Evolutionary conservation across 495 filamentous ascomycete species (phyloP).

Genomic region (Pyrenula massariospora): DNA sequence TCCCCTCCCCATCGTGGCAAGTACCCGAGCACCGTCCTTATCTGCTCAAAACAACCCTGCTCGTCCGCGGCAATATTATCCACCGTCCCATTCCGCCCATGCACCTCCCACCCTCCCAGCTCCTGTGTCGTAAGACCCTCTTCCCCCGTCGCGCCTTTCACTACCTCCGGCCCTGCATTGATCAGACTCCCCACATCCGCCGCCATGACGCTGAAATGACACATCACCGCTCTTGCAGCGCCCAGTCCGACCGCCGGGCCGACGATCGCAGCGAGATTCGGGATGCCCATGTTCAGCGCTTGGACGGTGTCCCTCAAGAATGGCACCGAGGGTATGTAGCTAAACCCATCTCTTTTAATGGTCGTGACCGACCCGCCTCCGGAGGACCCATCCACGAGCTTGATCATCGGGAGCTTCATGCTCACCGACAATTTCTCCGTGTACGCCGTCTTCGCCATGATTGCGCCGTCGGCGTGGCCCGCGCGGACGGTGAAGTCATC

Average conservation of each 20-base stretch:
- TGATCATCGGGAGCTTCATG: conserved; percentile 44
- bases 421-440: conserved; percentile 41
- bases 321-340: conserved; percentile 43
- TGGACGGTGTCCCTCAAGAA: conserved; percentile 35
- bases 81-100: conserved; percentile 55
- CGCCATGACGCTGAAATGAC: conserved; percentile 57
- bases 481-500: conserved; percentile 54
- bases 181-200: conserved; percentile 48
- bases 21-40: conserved; percentile 42
- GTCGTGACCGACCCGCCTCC: conserved; percentile 51
- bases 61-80: conserved; percentile 52
- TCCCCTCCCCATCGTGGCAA: conserved; percentile 43
- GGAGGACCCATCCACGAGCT: conserved; percentile 50
- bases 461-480: conserved; percentile 50
- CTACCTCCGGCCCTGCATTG: conserved; percentile 53
- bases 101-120: conserved; percentile 44
- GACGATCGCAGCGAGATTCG: conserved; percentile 49
- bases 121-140: conserved; percentile 44
- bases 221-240: conserved; percentile 45
- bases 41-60: conserved; percentile 45
- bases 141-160: conserved; percentile 48
- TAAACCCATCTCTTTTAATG: conserved; percentile 40
- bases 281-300: conserved; percentile 51
- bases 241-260: conserved; percentile 53
- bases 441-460: conserved; percentile 46